Evolutionary conservation across 495 filamentous ascomycete species (phyloP).

Genomic region (Talaromyces adpressus): DNA sequence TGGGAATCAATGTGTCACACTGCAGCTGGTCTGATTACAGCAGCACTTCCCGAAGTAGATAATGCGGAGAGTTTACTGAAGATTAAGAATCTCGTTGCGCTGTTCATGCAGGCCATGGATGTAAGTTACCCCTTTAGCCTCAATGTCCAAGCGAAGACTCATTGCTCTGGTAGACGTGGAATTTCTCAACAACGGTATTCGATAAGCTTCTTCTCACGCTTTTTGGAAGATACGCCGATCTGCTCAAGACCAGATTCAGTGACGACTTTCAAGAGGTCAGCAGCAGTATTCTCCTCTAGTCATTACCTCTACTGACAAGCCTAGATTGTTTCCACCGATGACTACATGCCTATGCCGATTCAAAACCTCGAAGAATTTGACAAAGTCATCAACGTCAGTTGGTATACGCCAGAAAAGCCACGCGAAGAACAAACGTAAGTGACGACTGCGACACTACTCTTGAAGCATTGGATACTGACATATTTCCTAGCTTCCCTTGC

Average conservation of each 20-base stretch:
- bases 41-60: constrained; percentile 65
- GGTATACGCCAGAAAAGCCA: constrained; percentile 78
- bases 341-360: constrained; percentile 99
- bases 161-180: constrained; percentile 58
- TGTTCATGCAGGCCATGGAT: constrained; percentile 98
- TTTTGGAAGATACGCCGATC: constrained; percentile 87
- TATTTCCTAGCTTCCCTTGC: constrained; percentile 63
- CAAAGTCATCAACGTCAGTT: constrained; percentile 87
- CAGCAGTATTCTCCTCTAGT: background rate
- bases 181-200: constrained; percentile 72
- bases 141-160: constrained; percentile 1
- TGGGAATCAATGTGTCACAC: constrained; percentile 98
- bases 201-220: constrained; percentile 77
- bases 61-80: constrained; percentile 82
- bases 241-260: constrained; percentile 85
- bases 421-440: constrained; percentile 68
- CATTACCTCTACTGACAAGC: background rate
- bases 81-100: constrained; percentile 82
- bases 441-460: background rate
- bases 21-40: constrained; percentile 71
- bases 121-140: constrained; percentile 29
- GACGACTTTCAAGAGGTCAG: constrained; percentile 85
- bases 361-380: constrained; percentile 84
- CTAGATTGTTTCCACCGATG: constrained; percentile 89
- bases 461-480: constrained; percentile 7